These are phyloP conservation scores for Candida labiduridarum DNA, from an alignment of 1,139 yeast species.

Conservation along the genomic window DNA sequence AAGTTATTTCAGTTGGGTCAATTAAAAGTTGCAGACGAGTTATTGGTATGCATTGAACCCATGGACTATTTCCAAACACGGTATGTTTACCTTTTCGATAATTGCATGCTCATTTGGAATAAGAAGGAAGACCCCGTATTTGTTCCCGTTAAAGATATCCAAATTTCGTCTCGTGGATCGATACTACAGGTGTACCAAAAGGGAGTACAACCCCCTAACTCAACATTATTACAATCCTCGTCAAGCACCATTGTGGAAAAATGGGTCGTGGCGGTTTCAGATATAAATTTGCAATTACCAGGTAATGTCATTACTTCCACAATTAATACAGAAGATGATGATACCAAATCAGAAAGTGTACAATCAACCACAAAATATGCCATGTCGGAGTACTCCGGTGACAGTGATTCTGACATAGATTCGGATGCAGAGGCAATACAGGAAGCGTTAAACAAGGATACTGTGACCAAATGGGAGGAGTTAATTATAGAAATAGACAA, in stretches of 20 bases:
- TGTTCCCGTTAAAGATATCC: slow-evolving; percentile 10
- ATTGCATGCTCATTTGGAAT: slow-evolving; percentile 31
- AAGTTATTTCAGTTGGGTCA: slow-evolving; percentile 34
- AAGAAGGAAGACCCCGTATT: slow-evolving; percentile 8
- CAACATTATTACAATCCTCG: slow-evolving; percentile 9
- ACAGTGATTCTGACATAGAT: slow-evolving; percentile 12
- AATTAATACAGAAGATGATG: slow-evolving; percentile 13
- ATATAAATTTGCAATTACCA: slow-evolving; percentile 35
- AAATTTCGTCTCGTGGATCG: slow-evolving; percentile 13
- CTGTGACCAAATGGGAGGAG: slow-evolving; percentile 8
- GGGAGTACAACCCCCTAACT: not conserved
- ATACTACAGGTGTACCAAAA: slow-evolving; percentile 10
- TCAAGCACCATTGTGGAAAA: slow-evolving; percentile 39
- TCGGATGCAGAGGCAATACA: slow-evolving; percentile 15
- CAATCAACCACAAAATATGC: not conserved
- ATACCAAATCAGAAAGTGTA: not conserved
- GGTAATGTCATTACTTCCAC: slow-evolving; percentile 42
- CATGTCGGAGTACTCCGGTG: not conserved
- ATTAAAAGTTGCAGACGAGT: slow-evolving; percentile 40
- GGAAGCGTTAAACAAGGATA: slow-evolving; percentile 3
- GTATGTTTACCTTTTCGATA: slow-evolving; percentile 37
- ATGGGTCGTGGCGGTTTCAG: slow-evolving; percentile 49
- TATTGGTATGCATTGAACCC: slow-evolving; percentile 20
- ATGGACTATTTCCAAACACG: slow-evolving; percentile 14
- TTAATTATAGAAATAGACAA: slow-evolving; percentile 11